Evolutionary conservation across 2,329 filamentous ascomycete species (phyloP), one percentile per base, ranked within the genome.

Genomic region (Parastagonospora nodorum): DNA sequence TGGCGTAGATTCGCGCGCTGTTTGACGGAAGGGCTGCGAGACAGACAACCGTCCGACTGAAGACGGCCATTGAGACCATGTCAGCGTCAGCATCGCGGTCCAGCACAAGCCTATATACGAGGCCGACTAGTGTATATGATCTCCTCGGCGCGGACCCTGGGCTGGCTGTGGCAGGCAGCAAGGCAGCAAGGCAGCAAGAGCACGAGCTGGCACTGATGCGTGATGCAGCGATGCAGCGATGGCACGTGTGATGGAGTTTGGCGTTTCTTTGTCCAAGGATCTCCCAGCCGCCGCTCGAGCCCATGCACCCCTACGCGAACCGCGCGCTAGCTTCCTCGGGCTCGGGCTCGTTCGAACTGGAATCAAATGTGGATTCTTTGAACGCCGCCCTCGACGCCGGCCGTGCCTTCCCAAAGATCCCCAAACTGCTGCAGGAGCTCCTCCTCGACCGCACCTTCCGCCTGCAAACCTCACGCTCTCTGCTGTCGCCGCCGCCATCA

Each of bases 401-500:
- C 42, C 32, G 42, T 44, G 42, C 42, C 42, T 35, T 44, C 32
- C 42, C 27, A 44, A 5, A 24, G 42, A 35, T 28, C 19, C n/a
- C 42, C 16, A 38, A 38, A 38, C 31, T 27, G 37, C 42, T 33
- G 42, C 42, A 44, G 15, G 42, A 44, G 30, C 42, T 11, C 42
- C 42, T 29, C 31, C 19, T 12, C 42, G 42, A 35, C 42, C 28
- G 42, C 30, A 45, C 32, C 32, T 30, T 45, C 42, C 24, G 42
- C 19, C 50, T 30, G 32, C 51, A 33, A 44, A 8, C 32, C 19
- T 16, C 32, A 9, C 42, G 12, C 16, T 27, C 42, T 9, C 32
- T 36, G 31, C 15, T 43, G 39, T 29, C 43, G 35, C 19, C 44
- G 45, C 57, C 56, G 44, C 48, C 60, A 57, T 29, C 51, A 82